phyloP scores from a whole-genome alignment of 805 yeast genomes.

The Hanseniaspora jakobsenii region DNA sequence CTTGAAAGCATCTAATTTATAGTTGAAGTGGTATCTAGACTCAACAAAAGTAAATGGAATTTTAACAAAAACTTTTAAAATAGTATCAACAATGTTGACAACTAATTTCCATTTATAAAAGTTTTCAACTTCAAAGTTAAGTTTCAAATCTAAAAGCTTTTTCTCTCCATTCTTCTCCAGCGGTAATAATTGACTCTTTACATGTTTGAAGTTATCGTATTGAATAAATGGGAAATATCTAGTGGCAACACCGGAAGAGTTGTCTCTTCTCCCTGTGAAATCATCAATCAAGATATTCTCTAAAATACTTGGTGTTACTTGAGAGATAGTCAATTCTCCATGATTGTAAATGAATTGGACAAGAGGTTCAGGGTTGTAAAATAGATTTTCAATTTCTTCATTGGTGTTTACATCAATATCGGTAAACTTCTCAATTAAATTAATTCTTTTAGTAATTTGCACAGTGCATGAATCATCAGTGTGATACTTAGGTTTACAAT shows the following conservation, averaged over 20 bases:
- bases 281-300: conserved; percentile 14
- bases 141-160: background rate
- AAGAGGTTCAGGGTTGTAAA: conserved; percentile 9
- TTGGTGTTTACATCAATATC: conserved; percentile 15
- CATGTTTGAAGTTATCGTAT: conserved; percentile 33
- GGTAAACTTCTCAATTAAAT: conserved; percentile 23
- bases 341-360: conserved; percentile 12
- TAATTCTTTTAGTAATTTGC: conserved; percentile 20
- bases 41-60: conserved; percentile 15
- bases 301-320: background rate
- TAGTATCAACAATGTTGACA: background rate
- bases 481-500: conserved; percentile 17
- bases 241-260: conserved; percentile 24
- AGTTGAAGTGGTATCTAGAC: conserved; percentile 10
- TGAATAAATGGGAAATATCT: conserved; percentile 31
- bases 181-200: conserved; percentile 28
- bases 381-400: conserved; percentile 7
- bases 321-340: conserved; percentile 9
- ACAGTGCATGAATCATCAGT: conserved; percentile 15
- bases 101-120: conserved; percentile 7
- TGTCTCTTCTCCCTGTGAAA: conserved; percentile 23
- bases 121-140: conserved; percentile 17
- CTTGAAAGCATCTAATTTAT: conserved; percentile 14
- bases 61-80: conserved; percentile 8
- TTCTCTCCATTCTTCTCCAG: conserved; percentile 22